phyloP scores from a whole-genome alignment of 768 basidiomycete genomes.

The Lactarius quietus region DNA sequence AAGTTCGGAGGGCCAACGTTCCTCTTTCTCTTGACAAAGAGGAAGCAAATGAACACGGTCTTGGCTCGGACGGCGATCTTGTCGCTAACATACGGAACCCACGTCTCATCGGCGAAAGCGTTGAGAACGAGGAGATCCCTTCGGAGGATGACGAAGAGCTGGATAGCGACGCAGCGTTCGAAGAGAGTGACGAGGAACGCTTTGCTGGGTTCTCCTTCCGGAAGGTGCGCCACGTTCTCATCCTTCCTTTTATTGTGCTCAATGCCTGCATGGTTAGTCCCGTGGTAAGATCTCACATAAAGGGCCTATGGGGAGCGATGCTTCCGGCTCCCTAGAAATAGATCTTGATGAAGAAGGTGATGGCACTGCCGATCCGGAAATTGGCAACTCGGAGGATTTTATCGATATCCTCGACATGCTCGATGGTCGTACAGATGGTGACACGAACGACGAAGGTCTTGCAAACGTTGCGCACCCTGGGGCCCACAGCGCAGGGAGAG shows the following conservation, averaged over 20 bases:
- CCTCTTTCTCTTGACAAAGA: conserved; percentile 54
- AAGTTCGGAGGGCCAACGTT: conserved; percentile 49
- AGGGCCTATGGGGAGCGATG: neutral
- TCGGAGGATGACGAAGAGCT: conserved; percentile 82
- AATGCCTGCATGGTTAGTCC: neutral
- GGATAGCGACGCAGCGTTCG: conserved; percentile 80
- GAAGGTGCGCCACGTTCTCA: conserved; percentile 27
- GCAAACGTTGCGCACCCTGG: neutral
- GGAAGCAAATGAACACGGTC: conserved; percentile 37
- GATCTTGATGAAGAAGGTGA: conserved; percentile 37
- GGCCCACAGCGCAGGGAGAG: conserved; percentile 5
- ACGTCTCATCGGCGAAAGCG: conserved; percentile 40
- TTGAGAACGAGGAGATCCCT: conserved; percentile 33
- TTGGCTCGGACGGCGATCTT: conserved; percentile 38
- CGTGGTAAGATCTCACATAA: neutral
- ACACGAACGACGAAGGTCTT: conserved; percentile 27
- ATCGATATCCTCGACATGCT: conserved; percentile 30
- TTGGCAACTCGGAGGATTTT: conserved; percentile 29
- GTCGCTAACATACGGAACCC: conserved; percentile 31
- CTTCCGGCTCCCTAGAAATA: conserved; percentile 24
- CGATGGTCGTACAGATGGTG: conserved; percentile 26
- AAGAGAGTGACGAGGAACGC: conserved; percentile 75
- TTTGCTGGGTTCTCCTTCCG: conserved; percentile 61
- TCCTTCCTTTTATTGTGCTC: conserved; percentile 8
- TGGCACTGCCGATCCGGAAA: conserved; percentile 37